These are phyloP conservation scores for Talaromyces sp. DNA, from an alignment of 2,329 filamentous ascomycete genomes.

Conservation along the genomic window DNA sequence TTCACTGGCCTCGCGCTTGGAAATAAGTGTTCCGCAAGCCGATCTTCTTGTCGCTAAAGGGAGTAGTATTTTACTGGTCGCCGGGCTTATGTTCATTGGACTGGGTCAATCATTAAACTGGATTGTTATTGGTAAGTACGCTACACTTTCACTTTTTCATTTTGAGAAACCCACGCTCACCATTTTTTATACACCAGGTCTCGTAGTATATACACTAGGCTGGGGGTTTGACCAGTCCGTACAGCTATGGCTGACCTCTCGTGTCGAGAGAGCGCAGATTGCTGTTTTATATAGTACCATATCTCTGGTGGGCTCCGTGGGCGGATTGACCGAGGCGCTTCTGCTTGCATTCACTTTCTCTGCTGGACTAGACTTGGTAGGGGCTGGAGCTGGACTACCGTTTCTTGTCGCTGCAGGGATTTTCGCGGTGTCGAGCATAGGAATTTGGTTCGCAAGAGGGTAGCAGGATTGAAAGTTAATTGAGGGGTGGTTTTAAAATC, in stretches of 20 bases:
- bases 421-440: neutral
- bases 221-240: conserved; percentile 1
- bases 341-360: conserved; percentile 3
- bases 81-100: neutral
- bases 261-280: neutral
- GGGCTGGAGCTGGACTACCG: neutral
- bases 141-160: neutral
- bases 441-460: neutral
- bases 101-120: neutral
- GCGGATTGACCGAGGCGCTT: neutral
- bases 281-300: neutral
- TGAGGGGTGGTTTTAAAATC: too few species aligned
- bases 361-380: neutral
- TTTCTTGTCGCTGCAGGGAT: conserved; percentile 1
- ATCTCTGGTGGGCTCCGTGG: neutral
- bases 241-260: conserved; percentile 2
- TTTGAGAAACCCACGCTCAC: neutral
- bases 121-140: neutral
- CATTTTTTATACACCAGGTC: neutral
- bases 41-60: neutral
- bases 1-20: neutral
- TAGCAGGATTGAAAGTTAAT: neutral
- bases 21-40: neutral
- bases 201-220: neutral
- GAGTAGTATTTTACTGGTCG: neutral